phyloP scores from a whole-genome alignment of 2,329 filamentous ascomycete genomes.

The Geosmithia morbida region DNA sequence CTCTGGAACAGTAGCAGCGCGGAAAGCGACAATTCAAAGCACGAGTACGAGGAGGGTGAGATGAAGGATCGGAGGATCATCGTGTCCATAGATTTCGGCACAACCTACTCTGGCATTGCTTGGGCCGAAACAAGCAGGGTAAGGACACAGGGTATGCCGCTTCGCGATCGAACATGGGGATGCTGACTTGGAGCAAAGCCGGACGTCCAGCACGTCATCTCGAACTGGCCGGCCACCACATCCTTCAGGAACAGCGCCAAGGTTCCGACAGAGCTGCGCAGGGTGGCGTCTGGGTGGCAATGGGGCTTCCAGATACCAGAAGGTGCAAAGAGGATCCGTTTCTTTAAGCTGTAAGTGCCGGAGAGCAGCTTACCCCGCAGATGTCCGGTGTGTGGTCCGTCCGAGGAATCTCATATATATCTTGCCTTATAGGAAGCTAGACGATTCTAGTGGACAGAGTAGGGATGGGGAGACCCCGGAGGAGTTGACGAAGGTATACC shows the following conservation, averaged over 20 bases:
- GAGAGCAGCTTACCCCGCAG: too few species aligned
- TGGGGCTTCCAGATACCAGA: constrained; percentile 35
- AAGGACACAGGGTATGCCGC: constrained; percentile 6
- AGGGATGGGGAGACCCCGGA: constrained; percentile 18
- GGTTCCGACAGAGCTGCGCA: constrained; percentile 33
- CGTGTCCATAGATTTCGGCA: constrained; percentile 41
- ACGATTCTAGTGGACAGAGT: constrained; percentile 14
- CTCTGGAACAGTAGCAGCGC: neutral
- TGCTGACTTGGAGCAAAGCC: constrained; percentile 14
- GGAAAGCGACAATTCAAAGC: neutral
- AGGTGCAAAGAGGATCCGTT: constrained; percentile 21
- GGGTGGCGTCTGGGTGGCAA: constrained; percentile 23
- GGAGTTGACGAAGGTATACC: constrained; percentile 24
- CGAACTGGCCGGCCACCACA: constrained; percentile 24
- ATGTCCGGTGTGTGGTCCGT: too few species aligned
- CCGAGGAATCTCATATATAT: neutral
- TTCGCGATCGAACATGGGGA: neutral
- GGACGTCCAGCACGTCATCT: constrained; percentile 25
- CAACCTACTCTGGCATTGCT: constrained; percentile 39
- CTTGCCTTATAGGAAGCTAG: constrained; percentile 15
- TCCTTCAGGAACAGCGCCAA: constrained; percentile 22
- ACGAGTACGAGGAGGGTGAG: neutral
- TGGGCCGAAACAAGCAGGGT: constrained; percentile 29
- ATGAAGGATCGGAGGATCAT: constrained; percentile 23
- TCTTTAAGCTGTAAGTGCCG: constrained; percentile 32